Evolutionary conservation across 2,329 filamentous ascomycete genomes (phyloP).

Genomic region (Blumeriella jaapii): DNA sequence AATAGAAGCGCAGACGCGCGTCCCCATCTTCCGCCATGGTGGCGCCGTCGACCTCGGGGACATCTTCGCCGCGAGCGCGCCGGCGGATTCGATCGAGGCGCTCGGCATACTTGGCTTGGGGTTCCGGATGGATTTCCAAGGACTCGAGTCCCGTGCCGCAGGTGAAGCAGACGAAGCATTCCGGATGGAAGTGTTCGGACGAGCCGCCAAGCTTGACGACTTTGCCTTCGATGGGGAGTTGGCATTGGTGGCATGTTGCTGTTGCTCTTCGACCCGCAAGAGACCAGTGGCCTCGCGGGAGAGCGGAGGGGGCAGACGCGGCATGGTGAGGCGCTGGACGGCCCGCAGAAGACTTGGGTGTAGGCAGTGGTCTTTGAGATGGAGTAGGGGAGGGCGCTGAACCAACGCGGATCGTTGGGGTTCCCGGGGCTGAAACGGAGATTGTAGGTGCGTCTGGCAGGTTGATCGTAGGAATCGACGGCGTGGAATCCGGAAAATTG

Average conservation of each 20-base stretch:
- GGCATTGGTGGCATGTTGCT: constrained; percentile 75
- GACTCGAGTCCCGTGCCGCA: constrained; percentile 85
- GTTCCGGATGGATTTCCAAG: constrained; percentile 92
- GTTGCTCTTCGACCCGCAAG: constrained; percentile 44
- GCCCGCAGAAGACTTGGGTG: constrained; percentile 26
- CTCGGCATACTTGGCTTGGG: constrained; percentile 55
- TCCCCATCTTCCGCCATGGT: constrained; percentile 63
- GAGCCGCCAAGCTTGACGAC: constrained; percentile 74
- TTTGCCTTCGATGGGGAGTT: constrained; percentile 74
- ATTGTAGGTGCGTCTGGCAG: constrained; percentile 19
- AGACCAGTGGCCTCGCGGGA: constrained; percentile 40
- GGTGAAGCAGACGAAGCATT: constrained; percentile 82
- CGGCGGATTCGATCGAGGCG: constrained; percentile 65
- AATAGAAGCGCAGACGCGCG: constrained; percentile 73
- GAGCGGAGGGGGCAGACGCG: constrained; percentile 19
- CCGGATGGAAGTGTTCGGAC: constrained; percentile 71
- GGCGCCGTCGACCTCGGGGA: constrained; percentile 51
- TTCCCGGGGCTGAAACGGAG: constrained; percentile 23
- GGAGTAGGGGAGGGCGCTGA: constrained; percentile 7
- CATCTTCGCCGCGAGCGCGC: constrained; percentile 44
- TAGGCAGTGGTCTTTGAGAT: constrained; percentile 28
- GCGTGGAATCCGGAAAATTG: constrained; percentile 9
- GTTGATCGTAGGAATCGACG: constrained; percentile 15
- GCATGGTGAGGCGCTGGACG: constrained; percentile 28
- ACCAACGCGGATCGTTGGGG: constrained; percentile 25